phyloP scores from a whole-genome alignment of 1,139 yeast species.

The Debaryomyces subglobosus region DNA sequence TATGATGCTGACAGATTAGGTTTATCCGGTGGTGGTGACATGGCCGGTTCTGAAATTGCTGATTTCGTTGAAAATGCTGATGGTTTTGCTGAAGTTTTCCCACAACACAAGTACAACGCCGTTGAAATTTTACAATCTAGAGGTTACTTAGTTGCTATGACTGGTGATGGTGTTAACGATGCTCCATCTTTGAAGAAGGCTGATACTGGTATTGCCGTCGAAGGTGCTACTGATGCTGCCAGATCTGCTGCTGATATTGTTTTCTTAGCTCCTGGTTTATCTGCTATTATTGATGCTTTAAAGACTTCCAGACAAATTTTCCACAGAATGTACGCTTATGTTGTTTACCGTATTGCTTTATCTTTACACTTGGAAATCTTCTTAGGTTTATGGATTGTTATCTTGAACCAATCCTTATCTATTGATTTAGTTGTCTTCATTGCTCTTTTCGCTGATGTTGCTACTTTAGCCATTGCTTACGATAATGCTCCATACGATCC shows the following conservation, averaged over 20 bases:
- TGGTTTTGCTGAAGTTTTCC: conserved; percentile 98
- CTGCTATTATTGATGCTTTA: conserved; percentile 92
- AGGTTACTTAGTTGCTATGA: conserved; percentile 96
- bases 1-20: conserved; percentile 97
- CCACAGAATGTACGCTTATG: conserved; percentile 98
- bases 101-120: conserved; percentile 92
- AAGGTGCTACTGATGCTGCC: conserved; percentile 96
- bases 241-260: conserved; percentile 96
- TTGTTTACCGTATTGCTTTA: conserved; percentile 94
- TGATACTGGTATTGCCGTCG: conserved; percentile 96
- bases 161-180: conserved; percentile 98
- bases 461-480: conserved; percentile 92
- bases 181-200: conserved; percentile 97
- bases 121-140: conserved; percentile 88
- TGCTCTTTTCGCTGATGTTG: conserved; percentile 95
- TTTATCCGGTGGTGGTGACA: conserved; percentile 94
- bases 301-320: conserved; percentile 95
- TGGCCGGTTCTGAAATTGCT: conserved; percentile 95
- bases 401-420: conserved; percentile 79
- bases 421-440: conserved; percentile 89
- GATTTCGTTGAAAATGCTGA: conserved; percentile 96
- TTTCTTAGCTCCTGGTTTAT: conserved; percentile 94
- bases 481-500: conserved; percentile 98
- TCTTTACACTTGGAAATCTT: conserved; percentile 90
- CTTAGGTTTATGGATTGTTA: conserved; percentile 94